Base-by-base conservation (phyloP, 2,329 filamentous ascomycete species). In the Endoconidiophora laricicola region DNA sequence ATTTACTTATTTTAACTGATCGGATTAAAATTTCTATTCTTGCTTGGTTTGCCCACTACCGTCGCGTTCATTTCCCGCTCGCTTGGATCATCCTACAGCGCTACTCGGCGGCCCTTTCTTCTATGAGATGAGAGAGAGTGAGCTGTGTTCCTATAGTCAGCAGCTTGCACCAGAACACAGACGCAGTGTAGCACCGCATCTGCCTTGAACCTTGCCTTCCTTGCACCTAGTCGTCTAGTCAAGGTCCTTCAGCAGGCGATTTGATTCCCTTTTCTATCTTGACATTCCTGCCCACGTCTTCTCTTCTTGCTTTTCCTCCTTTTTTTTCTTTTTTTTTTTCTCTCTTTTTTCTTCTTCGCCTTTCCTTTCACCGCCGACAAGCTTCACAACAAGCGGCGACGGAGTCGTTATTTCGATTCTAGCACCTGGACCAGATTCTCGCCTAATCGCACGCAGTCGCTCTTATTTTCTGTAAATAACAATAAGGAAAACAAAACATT, bases 321-420 rank as follows among this genome's bases (percentile, higher is more conserved):
- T 42, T 37, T 26, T 26, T 33, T 26, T 6, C 18, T 33, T 42
- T 36, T 45, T 37, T 51, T 29, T 16, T 29, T 42, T 16, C 36
- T 38, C 37, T 33, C 29, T 29, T n/a, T 26, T 43, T 5, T 26
- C 14, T 18, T n/a, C 38, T 44, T 43, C 36, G n/a, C 33, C 42
- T 16, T n/a, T 37, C 29, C 33, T n/a, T 9, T 44, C 42, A 36
- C 48, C 41, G 36, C 48, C 41, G 26, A 40, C 48, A 41, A 50
- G 48, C 48, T 44, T 50, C 48, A 50, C 48, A 45, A 29, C 48
- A 50, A 45, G 48, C 42, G 47, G 47, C 47, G 48, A 50, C 42
- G 33, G 48, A 44, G 48, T 50, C 48, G 48, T 44, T 50, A 24
- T 50, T 44, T 45, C 48, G 48, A 50, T 50, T 50, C 48, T 44